Percentiles rank a stretch among this genome's conserved stretches.
phyloP scores from a whole-genome alignment of 129 eudicot genomes.

The Daucus carota region DNA sequence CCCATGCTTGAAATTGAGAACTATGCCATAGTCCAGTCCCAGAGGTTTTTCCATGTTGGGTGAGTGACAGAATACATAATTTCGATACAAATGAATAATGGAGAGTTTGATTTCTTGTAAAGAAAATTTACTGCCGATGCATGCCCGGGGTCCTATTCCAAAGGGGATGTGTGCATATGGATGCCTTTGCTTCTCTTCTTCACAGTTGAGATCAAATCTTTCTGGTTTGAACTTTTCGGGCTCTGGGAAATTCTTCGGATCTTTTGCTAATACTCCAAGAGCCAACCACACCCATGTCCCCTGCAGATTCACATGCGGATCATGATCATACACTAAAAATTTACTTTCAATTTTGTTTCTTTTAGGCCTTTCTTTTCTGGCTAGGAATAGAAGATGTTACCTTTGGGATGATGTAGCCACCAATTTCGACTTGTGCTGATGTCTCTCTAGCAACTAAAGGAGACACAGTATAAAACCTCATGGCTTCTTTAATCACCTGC shows the following conservation, averaged over 20 bases:
- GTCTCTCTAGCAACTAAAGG: conserved; percentile 94
- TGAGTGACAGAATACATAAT: conserved; percentile 65
- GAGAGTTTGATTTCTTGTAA: conserved; percentile 83
- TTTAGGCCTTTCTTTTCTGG: neutral
- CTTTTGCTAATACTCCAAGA: conserved; percentile 88
- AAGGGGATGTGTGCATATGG: conserved; percentile 94
- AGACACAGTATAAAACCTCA: conserved; percentile 77
- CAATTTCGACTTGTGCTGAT: conserved; percentile 65
- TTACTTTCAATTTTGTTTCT: neutral
- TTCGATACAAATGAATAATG: conserved; percentile 66
- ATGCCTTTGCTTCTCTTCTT: conserved; percentile 77
- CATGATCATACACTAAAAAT: neutral
- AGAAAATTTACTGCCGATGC: conserved; percentile 86
- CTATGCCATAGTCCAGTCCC: conserved; percentile 69
- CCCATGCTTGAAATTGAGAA: conserved; percentile 78
- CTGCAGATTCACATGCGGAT: conserved; percentile 21
- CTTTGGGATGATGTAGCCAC: conserved; percentile 90
- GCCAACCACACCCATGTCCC: conserved; percentile 99
- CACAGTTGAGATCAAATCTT: conserved; percentile 68
- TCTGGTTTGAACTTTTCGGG: conserved; percentile 89
- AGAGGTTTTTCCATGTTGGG: conserved; percentile 82
- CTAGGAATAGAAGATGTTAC: conserved; percentile 17
- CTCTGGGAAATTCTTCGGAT: conserved; percentile 82
- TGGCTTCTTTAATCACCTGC: conserved; percentile 88
- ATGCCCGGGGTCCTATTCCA: conserved; percentile 91